These are phyloP conservation scores for Roridomyces roridus DNA, from an alignment of 768 basidiomycete genomes.

Conservation along the genomic window DNA sequence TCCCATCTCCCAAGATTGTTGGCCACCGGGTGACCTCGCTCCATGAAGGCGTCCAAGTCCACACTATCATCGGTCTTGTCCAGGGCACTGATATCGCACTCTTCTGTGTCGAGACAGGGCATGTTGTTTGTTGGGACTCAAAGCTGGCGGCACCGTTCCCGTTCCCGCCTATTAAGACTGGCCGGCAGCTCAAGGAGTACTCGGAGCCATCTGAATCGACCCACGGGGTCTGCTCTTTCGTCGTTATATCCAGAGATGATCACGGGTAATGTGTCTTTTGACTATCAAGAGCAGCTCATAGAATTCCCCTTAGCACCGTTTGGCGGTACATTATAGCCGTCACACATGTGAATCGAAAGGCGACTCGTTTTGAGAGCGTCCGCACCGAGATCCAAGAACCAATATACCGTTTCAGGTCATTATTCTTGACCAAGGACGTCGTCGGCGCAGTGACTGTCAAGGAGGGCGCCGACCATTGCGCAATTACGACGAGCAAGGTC, in stretches of 20 bases:
- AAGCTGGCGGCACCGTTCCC: not conserved
- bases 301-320: not conserved
- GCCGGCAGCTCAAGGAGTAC: not conserved
- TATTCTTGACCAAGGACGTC: conserved; percentile 11
- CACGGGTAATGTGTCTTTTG: not conserved
- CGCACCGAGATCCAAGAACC: not conserved
- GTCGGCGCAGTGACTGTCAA: conserved; percentile 4
- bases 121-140: conserved; percentile 10
- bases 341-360: conserved; percentile 3
- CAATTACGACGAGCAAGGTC: not conserved
- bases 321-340: conserved; percentile 8
- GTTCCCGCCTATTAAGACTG: not conserved
- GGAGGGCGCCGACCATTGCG: not conserved
- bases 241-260: not conserved
- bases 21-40: not conserved
- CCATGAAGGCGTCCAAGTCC: not conserved
- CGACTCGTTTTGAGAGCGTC: not conserved
- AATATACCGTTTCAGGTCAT: not conserved
- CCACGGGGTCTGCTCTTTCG: not conserved
- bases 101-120: not conserved
- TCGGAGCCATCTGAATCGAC: conserved; percentile 3
- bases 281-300: not conserved
- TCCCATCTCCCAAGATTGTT: not conserved
- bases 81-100: conserved; percentile 16
- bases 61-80: conserved; percentile 2